Percentiles rank a stretch among this genome's conserved stretches.
phyloP scores from a whole-genome alignment of 2,329 filamentous ascomycete genomes.

The Fusarium camptoceras region DNA sequence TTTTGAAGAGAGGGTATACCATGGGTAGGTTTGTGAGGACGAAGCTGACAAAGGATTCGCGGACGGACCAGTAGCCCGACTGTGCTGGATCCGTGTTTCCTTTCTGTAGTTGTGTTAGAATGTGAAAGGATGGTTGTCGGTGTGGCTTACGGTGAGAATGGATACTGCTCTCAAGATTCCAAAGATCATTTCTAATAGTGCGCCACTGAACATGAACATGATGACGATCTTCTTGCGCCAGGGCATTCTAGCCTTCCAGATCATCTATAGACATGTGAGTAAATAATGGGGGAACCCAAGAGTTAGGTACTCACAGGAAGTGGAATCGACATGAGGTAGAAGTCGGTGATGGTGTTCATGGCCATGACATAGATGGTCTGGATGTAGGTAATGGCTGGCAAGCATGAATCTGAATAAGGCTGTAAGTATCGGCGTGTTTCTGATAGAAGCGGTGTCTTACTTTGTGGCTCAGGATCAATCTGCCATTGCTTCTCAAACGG shows the following conservation, averaged over 20 bases:
- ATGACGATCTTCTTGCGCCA: slow-evolving; percentile 5
- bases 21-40: neutral
- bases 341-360: neutral
- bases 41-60: neutral
- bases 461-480: neutral
- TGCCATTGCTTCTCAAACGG: slow-evolving; percentile 4
- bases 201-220: slow-evolving; percentile 4
- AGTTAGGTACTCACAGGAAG: neutral
- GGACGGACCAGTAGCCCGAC: neutral
- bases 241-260: neutral
- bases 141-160: neutral
- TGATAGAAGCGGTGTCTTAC: neutral
- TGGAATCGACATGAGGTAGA: neutral
- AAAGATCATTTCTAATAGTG: neutral
- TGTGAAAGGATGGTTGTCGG: fast-evolving
- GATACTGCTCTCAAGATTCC: neutral
- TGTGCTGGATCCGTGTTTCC: neutral
- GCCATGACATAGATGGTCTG: slow-evolving; percentile 2
- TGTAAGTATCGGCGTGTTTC: neutral
- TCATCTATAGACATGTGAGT: neutral
- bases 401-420: neutral
- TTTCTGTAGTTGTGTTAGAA: neutral
- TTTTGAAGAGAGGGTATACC: neutral
- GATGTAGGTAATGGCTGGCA: neutral
- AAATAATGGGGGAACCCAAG: no score